Evolutionary conservation across 2,329 filamentous ascomycete genomes (phyloP).

Genomic region (Paecilomyces sp.): DNA sequence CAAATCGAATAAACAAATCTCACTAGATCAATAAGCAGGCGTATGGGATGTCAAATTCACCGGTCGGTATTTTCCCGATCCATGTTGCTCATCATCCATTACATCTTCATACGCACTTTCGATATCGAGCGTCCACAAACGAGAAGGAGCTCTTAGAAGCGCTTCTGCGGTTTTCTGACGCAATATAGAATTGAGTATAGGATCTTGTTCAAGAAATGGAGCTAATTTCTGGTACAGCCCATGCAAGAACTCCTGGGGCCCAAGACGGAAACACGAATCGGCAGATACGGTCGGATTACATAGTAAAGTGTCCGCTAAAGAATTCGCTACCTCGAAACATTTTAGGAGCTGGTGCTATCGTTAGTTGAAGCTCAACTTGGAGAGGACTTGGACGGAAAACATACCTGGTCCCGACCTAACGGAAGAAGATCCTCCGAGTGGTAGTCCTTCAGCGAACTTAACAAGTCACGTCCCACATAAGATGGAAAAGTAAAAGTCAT

Average conservation of each 20-base stretch:
- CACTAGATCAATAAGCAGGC: not conserved
- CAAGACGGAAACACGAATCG: conserved; percentile 9
- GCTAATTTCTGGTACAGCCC: conserved; percentile 22
- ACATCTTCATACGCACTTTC: not conserved
- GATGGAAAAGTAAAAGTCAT: conserved; percentile 21
- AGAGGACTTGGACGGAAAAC: not conserved
- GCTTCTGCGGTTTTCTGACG: conserved; percentile 20
- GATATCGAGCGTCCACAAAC: conserved; percentile 9
- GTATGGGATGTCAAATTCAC: not conserved
- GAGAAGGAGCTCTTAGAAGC: conserved; percentile 17
- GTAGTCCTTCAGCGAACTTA: conserved; percentile 16
- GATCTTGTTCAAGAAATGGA: conserved; percentile 20
- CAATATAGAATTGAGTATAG: conserved; percentile 18
- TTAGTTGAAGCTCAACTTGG: not conserved
- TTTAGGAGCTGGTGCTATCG: conserved; percentile 16
- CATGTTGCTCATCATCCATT: not conserved
- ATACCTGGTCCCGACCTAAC: conserved; percentile 22
- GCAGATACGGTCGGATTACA: conserved; percentile 5
- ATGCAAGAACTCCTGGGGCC: conserved; percentile 21
- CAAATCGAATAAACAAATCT: not conserved
- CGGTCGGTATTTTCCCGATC: not conserved
- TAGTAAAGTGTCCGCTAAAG: conserved; percentile 21
- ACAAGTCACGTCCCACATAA: conserved; percentile 16
- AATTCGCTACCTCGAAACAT: conserved; percentile 25
- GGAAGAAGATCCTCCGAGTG: conserved; percentile 19